Conservation (phyloP, 768 basidiomycete species). For the Mycena vitilis region DNA sequence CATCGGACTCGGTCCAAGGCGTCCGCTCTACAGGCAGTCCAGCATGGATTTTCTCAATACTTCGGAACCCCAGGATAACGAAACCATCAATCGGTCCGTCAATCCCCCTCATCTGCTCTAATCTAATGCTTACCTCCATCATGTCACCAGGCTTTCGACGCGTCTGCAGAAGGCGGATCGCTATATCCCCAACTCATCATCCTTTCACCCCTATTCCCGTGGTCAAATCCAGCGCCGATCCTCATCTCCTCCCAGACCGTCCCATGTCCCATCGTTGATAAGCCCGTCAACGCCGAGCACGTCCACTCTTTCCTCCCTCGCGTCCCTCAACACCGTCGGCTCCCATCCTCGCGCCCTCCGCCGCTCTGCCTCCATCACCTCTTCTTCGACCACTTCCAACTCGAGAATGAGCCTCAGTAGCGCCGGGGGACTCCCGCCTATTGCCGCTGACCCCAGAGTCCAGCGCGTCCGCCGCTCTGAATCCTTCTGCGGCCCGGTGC, state of each 20-base stretch:
- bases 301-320: slow-evolving; percentile 60
- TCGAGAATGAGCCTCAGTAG: slow-evolving; percentile 53
- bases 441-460: slow-evolving; percentile 57
- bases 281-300: slow-evolving; percentile 74
- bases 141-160: slow-evolving; percentile 64
- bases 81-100: slow-evolving; percentile 72
- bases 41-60: slow-evolving; percentile 88
- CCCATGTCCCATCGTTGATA: slow-evolving; percentile 56
- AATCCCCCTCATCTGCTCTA: slow-evolving; percentile 25
- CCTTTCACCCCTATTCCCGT: slow-evolving; percentile 72
- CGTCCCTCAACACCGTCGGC: slow-evolving; percentile 50
- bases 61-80: slow-evolving; percentile 60
- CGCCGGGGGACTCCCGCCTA: slow-evolving; percentile 46
- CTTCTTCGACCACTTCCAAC: slow-evolving; percentile 53
- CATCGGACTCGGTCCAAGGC: slow-evolving; percentile 47
- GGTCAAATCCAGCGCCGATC: slow-evolving; percentile 51
- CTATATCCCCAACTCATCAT: slow-evolving; percentile 55
- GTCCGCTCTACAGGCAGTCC: slow-evolving; percentile 81
- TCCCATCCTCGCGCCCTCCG: slow-evolving; percentile 54
- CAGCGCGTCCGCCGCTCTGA: slow-evolving; percentile 65
- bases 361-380: slow-evolving; percentile 59
- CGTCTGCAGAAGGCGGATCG: slow-evolving; percentile 76
- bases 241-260: slow-evolving; percentile 54
- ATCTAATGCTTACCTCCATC: slow-evolving; percentile 30
- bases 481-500: slow-evolving; percentile 53